These are phyloP conservation scores for Trichoderma arundinaceum DNA, from an alignment of 2,329 filamentous ascomycete species.

Conservation along the genomic window DNA sequence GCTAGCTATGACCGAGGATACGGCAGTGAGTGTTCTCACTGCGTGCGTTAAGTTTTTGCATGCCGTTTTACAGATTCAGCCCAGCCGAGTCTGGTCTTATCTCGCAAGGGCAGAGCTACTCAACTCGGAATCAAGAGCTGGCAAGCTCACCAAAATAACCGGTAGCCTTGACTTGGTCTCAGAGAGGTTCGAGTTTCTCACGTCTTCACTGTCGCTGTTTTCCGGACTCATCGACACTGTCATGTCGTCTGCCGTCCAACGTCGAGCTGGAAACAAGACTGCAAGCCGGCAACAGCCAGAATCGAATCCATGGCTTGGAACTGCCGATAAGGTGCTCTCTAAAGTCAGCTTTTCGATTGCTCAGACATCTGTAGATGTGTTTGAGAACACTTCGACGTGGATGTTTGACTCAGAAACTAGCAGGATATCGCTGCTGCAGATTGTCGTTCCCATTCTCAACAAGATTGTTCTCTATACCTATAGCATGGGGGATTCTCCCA, in stretches of 20 bases:
- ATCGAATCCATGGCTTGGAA: slow-evolving; percentile 68
- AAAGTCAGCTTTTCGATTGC: slow-evolving; percentile 75
- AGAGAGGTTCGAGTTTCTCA: slow-evolving; percentile 77
- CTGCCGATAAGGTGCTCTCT: slow-evolving; percentile 78
- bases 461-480: slow-evolving; percentile 75
- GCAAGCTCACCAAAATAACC: slow-evolving; percentile 77
- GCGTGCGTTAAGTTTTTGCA: slow-evolving; percentile 82
- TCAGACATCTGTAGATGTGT: slow-evolving; percentile 77
- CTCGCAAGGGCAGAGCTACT: slow-evolving; percentile 81
- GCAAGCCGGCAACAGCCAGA: slow-evolving; percentile 52
- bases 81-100: slow-evolving; percentile 88
- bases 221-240: slow-evolving; percentile 77
- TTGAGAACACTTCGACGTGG: slow-evolving; percentile 87
- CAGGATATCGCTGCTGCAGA: slow-evolving; percentile 69
- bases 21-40: slow-evolving; percentile 68
- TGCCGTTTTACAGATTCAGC: slow-evolving; percentile 73
- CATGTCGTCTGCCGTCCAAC: slow-evolving; percentile 69
- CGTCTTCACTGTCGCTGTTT: slow-evolving; percentile 75
- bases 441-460: slow-evolving; percentile 72
- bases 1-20: slow-evolving; percentile 60
- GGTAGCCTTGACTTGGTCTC: slow-evolving; percentile 81
- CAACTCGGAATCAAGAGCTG: slow-evolving; percentile 74
- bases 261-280: slow-evolving; percentile 62
- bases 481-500: slow-evolving; percentile 69
- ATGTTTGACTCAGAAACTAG: slow-evolving; percentile 74